Conservation (phyloP, 2,329 filamentous ascomycete genomes). For the Botrytis aclada region DNA sequence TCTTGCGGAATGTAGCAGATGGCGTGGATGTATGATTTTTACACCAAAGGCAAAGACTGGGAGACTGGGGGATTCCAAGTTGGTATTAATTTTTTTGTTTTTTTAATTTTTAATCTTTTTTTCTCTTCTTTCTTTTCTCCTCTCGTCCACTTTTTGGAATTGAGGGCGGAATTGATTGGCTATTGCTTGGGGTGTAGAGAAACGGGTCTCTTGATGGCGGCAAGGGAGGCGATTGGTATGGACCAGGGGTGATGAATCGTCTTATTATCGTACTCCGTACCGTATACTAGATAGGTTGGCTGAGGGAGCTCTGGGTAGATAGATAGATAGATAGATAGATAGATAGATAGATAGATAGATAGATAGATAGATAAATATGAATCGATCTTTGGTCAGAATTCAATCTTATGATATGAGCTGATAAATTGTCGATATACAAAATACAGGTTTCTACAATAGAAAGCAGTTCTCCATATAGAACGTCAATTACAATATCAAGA, state of each 20-base stretch:
- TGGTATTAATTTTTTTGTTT: neutral
- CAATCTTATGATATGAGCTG: neutral
- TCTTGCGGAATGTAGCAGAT: constrained; percentile 32
- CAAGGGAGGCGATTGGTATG: constrained; percentile 2
- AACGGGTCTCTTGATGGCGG: neutral
- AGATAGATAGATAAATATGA: neutral
- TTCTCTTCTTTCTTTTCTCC: neutral
- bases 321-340: too few species aligned
- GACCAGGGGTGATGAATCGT: neutral
- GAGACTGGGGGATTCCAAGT: constrained; percentile 14
- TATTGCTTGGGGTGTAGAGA: neutral
- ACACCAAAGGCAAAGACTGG: constrained; percentile 15
- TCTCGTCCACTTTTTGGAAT: neutral
- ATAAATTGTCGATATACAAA: neutral
- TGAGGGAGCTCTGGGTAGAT: too few species aligned
- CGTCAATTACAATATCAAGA: neutral
- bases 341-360: neutral
- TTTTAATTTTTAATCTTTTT: neutral
- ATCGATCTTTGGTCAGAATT: neutral
- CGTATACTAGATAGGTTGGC: neutral
- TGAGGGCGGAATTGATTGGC: neutral
- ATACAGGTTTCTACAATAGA: neutral
- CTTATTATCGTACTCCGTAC: neutral
- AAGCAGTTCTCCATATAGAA: neutral
- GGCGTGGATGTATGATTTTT: constrained; percentile 4